phyloP scores from a whole-genome alignment of 2,329 filamentous ascomycete species.

The Diaporthe ampelina region DNA sequence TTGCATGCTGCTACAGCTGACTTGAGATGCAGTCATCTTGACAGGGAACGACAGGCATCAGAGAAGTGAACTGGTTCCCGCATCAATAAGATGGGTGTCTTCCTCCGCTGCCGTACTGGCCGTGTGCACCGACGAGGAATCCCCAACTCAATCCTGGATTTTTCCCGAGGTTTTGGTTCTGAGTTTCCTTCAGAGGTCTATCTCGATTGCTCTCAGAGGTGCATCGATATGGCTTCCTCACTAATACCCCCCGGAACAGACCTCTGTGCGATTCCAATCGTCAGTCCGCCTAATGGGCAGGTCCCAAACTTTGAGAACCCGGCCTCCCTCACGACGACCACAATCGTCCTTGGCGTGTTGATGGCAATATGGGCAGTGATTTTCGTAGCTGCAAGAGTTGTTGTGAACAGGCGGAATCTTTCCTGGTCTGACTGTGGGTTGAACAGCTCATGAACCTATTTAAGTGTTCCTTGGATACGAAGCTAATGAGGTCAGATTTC shows the following conservation, averaged over 20 bases:
- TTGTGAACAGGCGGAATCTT: background rate
- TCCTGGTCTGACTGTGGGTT: slow-evolving; percentile 9
- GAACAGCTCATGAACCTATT: background rate
- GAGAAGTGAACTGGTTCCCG: background rate
- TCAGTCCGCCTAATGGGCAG: background rate
- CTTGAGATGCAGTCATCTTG: background rate
- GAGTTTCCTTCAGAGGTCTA: background rate
- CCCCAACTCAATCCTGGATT: background rate
- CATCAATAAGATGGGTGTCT: background rate
- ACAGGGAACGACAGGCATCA: background rate
- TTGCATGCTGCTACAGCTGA: background rate
- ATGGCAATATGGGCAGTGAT: background rate
- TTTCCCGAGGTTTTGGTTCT: too few species aligned
- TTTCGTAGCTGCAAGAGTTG: background rate
- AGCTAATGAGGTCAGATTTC: background rate
- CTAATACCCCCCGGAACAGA: background rate
- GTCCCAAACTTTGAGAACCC: background rate
- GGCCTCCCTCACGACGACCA: background rate
- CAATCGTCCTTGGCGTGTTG: background rate
- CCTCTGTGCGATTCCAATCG: background rate
- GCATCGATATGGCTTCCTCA: background rate
- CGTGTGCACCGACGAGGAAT: background rate
- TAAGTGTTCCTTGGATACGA: background rate
- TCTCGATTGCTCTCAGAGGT: fast-evolving
- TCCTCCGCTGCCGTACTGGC: background rate